Percentiles rank a stretch among this genome's conserved stretches.
Evolutionary conservation across 2,329 filamentous ascomycete genomes (phyloP).

Genomic region (Herpotrichia juniperi): DNA sequence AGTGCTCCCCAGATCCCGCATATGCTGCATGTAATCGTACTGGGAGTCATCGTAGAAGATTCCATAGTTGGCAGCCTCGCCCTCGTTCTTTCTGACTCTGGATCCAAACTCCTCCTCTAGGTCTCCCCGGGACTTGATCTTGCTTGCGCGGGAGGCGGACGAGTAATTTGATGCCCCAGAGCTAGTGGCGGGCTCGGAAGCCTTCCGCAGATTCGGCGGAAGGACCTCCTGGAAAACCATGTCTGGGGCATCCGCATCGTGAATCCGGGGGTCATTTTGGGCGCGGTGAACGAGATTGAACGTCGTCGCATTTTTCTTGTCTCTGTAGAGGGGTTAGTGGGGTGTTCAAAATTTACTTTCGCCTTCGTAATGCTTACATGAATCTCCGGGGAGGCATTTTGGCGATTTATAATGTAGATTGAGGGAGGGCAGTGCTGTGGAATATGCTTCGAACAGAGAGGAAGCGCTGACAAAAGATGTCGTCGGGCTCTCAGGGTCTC

Average conservation of each 20-base stretch:
- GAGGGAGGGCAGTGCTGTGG: slow-evolving; percentile 13
- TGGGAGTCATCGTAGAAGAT: slow-evolving; percentile 93
- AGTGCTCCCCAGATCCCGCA: slow-evolving; percentile 76
- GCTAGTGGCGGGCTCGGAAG: slow-evolving; percentile 52
- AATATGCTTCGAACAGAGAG: too few species aligned
- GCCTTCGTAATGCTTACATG: slow-evolving; percentile 61
- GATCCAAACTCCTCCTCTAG: slow-evolving; percentile 76
- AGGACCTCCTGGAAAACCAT: slow-evolving; percentile 82
- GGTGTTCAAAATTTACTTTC: slow-evolving; percentile 16
- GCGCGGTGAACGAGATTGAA: slow-evolving; percentile 95
- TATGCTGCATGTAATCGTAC: slow-evolving; percentile 99
- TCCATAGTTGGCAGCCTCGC: slow-evolving; percentile 92
- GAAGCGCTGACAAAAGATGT: slow-evolving; percentile 38
- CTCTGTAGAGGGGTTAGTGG: slow-evolving; percentile 54
- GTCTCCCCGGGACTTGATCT: slow-evolving; percentile 74
- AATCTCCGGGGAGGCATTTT: slow-evolving; percentile 77
- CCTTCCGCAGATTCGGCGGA: slow-evolving; percentile 45
- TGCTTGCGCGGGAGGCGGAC: slow-evolving; percentile 48
- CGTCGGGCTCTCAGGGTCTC: slow-evolving; percentile 12
- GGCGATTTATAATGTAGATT: slow-evolving; percentile 18
- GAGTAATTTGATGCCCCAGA: slow-evolving; percentile 51
- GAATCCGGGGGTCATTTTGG: slow-evolving; percentile 95
- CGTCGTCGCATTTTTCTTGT: slow-evolving; percentile 92
- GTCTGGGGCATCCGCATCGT: slow-evolving; percentile 85
- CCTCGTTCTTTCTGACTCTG: slow-evolving; percentile 83